phyloP scores from a whole-genome alignment of 2,329 filamentous ascomycete genomes.

The Cryoendolithus antarcticus region DNA sequence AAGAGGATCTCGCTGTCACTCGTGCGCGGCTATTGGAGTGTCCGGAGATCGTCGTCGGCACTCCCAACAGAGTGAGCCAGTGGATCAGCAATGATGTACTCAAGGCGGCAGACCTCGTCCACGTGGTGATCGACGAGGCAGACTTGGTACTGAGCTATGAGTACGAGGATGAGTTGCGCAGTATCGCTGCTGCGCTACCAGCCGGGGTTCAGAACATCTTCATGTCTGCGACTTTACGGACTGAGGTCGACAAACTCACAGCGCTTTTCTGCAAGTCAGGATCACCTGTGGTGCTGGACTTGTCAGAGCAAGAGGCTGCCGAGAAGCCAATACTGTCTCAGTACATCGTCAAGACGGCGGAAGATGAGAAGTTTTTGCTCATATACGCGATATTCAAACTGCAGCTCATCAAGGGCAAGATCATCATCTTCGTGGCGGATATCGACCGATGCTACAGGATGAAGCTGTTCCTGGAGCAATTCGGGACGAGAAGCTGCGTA shows the following conservation, averaged over 20 bases:
- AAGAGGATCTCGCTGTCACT: conserved; percentile 80
- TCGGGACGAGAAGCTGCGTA: conserved; percentile 85
- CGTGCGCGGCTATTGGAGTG: conserved; percentile 71
- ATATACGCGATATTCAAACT: conserved; percentile 93
- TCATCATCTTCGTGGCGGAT: conserved; percentile 71
- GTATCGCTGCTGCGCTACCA: conserved; percentile 63
- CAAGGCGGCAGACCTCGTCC: conserved; percentile 56
- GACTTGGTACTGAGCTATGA: conserved; percentile 90
- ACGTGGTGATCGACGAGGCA: conserved; percentile 85
- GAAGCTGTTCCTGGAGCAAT: conserved; percentile 93
- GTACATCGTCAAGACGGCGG: conserved; percentile 82
- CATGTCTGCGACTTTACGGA: conserved; percentile 84
- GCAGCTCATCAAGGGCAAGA: conserved; percentile 85
- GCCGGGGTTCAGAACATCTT: conserved; percentile 81
- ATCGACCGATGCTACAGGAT: conserved; percentile 83
- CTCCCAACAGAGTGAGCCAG: conserved; percentile 69
- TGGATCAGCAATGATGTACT: conserved; percentile 65
- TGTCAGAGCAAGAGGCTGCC: conserved; percentile 60
- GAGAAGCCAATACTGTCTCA: conserved; percentile 59
- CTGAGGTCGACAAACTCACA: conserved; percentile 76
- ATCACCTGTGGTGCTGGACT: conserved; percentile 58
- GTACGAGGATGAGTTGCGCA: conserved; percentile 80
- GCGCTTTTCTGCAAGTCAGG: conserved; percentile 65
- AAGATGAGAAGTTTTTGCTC: conserved; percentile 92
- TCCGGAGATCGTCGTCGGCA: conserved; percentile 84